Conservation (phyloP, 176 grass and related monocot species). For the Oryza punctata region DNA sequence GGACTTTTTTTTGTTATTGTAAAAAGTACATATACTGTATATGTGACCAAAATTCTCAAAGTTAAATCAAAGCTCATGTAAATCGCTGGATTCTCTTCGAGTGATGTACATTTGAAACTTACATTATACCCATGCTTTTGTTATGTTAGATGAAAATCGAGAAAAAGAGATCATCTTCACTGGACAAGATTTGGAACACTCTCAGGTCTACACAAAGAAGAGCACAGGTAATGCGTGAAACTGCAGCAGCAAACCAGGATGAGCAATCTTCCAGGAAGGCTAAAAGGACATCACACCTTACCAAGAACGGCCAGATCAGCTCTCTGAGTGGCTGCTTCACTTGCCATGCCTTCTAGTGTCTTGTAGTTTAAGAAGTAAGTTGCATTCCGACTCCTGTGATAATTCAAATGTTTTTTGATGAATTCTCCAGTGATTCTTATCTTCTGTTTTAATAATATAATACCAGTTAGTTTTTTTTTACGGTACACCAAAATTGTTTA, state of each 20-base stretch:
- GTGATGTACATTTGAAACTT: constrained; percentile 22
- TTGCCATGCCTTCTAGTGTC: constrained; percentile 83
- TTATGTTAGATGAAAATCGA: constrained; percentile 75
- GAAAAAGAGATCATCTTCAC: constrained; percentile 82
- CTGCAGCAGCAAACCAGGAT: constrained; percentile 45
- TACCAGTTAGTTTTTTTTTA: no score
- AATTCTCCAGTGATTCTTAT: constrained; percentile 11
- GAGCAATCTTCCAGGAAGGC: constrained; percentile 43
- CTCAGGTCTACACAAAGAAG: constrained; percentile 79
- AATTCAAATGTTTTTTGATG: neutral
- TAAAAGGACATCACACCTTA: constrained; percentile 48
- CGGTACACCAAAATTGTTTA: no score
- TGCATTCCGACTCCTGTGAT: constrained; percentile 5
- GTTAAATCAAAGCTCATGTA: constrained; percentile 13
- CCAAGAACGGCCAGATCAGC: constrained; percentile 69
- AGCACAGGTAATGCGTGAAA: constrained; percentile 72
- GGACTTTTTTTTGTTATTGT: neutral
- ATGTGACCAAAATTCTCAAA: neutral
- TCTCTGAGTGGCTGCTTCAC: constrained; percentile 93
- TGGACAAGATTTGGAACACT: constrained; percentile 84
- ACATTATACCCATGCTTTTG: constrained; percentile 10
- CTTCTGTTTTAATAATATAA: neutral
- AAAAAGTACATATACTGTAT: neutral
- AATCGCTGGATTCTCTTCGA: constrained; percentile 18
- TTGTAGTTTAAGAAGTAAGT: constrained; percentile 36